Conservation (phyloP, 495 filamentous ascomycete genomes). For the Collariella sp. region DNA sequence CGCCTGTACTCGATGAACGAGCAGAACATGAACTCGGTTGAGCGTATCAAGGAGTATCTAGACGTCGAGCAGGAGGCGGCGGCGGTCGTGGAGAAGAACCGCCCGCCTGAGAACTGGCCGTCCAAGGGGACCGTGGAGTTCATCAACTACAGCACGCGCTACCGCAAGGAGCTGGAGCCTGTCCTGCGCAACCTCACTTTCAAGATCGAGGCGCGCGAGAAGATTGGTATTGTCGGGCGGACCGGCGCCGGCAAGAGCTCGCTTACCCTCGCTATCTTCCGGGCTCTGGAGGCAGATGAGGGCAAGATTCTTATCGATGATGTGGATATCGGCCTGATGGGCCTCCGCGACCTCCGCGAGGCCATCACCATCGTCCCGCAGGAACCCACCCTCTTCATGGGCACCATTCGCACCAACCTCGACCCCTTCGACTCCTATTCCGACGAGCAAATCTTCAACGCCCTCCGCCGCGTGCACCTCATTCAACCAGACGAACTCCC, state of each 20-base stretch:
- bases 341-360: slow-evolving; percentile 83
- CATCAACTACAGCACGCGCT: slow-evolving; percentile 77
- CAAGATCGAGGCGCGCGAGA: slow-evolving; percentile 77
- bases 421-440: slow-evolving; percentile 90
- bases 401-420: slow-evolving; percentile 89
- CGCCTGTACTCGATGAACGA: slow-evolving; percentile 92
- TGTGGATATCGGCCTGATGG: slow-evolving; percentile 80
- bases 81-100: slow-evolving; percentile 66
- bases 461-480: slow-evolving; percentile 83
- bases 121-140: slow-evolving; percentile 81
- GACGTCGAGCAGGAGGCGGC: slow-evolving; percentile 91
- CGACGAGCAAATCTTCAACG: slow-evolving; percentile 83
- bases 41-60: slow-evolving; percentile 93
- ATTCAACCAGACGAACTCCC: slow-evolving; percentile 53
- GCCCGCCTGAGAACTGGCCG: slow-evolving; percentile 76
- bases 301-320: slow-evolving; percentile 88
- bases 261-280: slow-evolving; percentile 89
- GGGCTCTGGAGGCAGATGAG: slow-evolving; percentile 85
- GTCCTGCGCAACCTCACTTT: slow-evolving; percentile 81
- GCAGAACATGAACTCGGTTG: slow-evolving; percentile 99
- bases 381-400: slow-evolving; percentile 94
- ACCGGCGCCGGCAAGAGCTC: slow-evolving; percentile 98
- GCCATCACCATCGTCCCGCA: slow-evolving; percentile 97
- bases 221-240: slow-evolving; percentile 92
- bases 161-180: slow-evolving; percentile 75